Evolutionary conservation across 1,284 basidiomycete species (phyloP), one percentile per base, ranked within the genome.

Genomic region (Boletus smithii): DNA sequence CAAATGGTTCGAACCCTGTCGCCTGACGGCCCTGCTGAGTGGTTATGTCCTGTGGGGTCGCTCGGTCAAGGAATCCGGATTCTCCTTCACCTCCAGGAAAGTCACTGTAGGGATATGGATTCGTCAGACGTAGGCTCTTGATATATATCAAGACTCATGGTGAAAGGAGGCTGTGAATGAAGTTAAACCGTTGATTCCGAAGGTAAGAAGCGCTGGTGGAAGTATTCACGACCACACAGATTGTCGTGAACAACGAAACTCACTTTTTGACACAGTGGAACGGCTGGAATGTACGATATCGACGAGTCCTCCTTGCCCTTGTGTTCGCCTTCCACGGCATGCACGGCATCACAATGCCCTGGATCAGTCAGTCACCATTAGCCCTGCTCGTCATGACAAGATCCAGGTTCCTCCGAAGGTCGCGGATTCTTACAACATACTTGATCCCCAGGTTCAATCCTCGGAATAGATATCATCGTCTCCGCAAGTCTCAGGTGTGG

Each of bases 221-320:
- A 44, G 33, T n/a, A 37, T 34, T 44, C 23, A 32, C 24, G 6
- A 27, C n/a, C 20, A 40, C 5, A 5, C 3, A 33, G 31, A 17
- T n/a, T 5, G 35, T 17, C 5, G 5, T 45, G 14, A 27, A 31
- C 10, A 39, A 16, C 4, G 4, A 42, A 10, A 23, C 73, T 55
- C 49, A 80, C 81, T 88, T 90, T 49, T 76, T 65, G 42, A 0
- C 86, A 88, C 11, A 89, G 69, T 0, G 88, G 88, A 0, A 81
- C 81, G 3, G 87, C 81, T 0, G 88, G 89, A 48, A 91, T 91
- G 62, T 91, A 92, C 48, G 92, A 60, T 20, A 91, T 88, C 1
- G 82, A 83, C 0, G 86, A 87, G 56, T 90, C 85, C 4, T 69
- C 69, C 10, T 59, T 55, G 0, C 90, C 89, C 8, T 56, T 59